Evolutionary conservation across 805 yeast species (phyloP).

Genomic region (Vanderwaltozyma verrucispora): DNA sequence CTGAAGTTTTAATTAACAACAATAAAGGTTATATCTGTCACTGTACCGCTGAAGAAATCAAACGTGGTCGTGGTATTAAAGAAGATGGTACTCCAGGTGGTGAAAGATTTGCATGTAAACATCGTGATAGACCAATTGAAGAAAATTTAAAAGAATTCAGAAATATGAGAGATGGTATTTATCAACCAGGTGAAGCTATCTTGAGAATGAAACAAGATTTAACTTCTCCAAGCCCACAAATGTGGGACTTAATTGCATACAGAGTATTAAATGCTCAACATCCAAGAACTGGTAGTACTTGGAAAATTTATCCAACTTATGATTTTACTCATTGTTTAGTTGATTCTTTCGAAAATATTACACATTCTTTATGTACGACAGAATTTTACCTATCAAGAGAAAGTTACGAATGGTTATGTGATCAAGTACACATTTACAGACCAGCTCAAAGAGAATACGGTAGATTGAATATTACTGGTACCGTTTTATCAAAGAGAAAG

Average conservation of each 20-base stretch:
- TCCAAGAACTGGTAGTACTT: conserved; percentile 92
- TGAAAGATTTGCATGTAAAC: conserved; percentile 71
- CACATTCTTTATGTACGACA: conserved; percentile 93
- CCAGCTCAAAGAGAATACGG: conserved; percentile 99
- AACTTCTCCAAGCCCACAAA: conserved; percentile 86
- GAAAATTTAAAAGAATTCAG: conserved; percentile 74
- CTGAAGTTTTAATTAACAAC: conserved; percentile 62
- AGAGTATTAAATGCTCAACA: conserved; percentile 87
- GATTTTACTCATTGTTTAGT: conserved; percentile 99
- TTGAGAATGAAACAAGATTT: conserved; percentile 96
- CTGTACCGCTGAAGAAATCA: conserved; percentile 86
- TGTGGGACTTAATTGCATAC: conserved; percentile 99
- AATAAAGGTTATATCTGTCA: conserved; percentile 88
- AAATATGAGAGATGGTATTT: conserved; percentile 84
- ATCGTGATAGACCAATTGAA: conserved; percentile 62
- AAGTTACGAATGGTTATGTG: conserved; percentile 98
- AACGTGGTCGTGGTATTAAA: conserved; percentile 79
- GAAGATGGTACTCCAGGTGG: conserved; percentile 94
- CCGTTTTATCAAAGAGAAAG: conserved; percentile 90
- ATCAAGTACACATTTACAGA: conserved; percentile 85
- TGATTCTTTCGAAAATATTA: conserved; percentile 92
- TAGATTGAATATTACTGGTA: conserved; percentile 87
- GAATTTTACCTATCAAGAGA: conserved; percentile 89
- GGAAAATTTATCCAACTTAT: conserved; percentile 98
- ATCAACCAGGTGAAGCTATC: conserved; percentile 84